These are phyloP conservation scores for Fusarium heterosporum DNA, from an alignment of 2,329 filamentous ascomycete genomes.

Conservation along the genomic window DNA sequence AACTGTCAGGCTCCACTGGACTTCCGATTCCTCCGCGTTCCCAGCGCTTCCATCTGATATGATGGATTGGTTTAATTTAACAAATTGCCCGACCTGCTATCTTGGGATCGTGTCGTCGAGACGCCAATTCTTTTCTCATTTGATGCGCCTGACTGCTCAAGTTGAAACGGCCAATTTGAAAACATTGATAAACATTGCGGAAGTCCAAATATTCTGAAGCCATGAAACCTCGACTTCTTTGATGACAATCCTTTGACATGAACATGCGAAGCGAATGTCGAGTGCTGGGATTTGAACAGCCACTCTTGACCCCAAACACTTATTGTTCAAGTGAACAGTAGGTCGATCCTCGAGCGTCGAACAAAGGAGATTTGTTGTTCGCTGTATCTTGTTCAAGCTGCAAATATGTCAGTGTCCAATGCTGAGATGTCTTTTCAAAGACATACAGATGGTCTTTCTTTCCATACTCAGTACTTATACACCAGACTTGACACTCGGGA, in stretches of 20 bases:
- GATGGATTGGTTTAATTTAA: constrained; percentile 13
- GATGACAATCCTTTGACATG: constrained; percentile 5
- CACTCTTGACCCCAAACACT: background rate
- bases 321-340: constrained; percentile 18
- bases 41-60: constrained; percentile 33
- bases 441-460: background rate
- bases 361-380: background rate
- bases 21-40: constrained; percentile 39
- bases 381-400: background rate
- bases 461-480: constrained; percentile 4
- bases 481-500: too few species aligned
- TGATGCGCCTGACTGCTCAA: background rate
- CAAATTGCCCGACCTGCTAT: constrained; percentile 5
- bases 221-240: constrained; percentile 9
- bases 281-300: background rate
- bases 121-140: constrained; percentile 5
- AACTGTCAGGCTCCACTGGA: constrained; percentile 18
- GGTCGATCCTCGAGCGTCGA: background rate
- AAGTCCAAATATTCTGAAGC: background rate
- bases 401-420: background rate
- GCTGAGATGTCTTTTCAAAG: background rate
- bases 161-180: background rate
- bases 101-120: background rate
- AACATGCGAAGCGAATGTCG: background rate
- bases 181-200: background rate